Conservation (phyloP, 495 filamentous ascomycete genomes). For the Schizothecium vesticola region DNA sequence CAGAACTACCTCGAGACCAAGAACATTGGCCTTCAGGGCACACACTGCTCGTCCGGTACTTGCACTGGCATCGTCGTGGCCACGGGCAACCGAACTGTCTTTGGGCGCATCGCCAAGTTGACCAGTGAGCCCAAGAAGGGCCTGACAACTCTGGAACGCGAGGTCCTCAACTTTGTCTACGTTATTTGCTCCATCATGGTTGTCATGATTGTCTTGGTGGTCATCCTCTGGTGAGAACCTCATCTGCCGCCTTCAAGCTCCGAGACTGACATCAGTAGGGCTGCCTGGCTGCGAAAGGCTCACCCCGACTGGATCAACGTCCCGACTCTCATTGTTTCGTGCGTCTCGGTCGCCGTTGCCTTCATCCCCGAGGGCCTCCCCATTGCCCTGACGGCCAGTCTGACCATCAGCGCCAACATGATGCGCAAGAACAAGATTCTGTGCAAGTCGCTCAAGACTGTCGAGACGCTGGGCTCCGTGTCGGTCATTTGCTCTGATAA, state of each 20-base stretch:
- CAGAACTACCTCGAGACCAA: slow-evolving; percentile 69
- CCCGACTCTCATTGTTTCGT: slow-evolving; percentile 58
- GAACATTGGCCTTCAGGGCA: slow-evolving; percentile 69
- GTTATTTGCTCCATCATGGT: slow-evolving; percentile 57
- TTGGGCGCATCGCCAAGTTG: slow-evolving; percentile 64
- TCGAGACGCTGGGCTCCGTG: slow-evolving; percentile 65
- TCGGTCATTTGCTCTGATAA: slow-evolving; percentile 66
- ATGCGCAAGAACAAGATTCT: slow-evolving; percentile 61
- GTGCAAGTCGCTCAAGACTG: slow-evolving; percentile 61
- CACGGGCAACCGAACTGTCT: slow-evolving; percentile 54
- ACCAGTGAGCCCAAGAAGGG: slow-evolving; percentile 57
- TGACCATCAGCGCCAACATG: slow-evolving; percentile 53
- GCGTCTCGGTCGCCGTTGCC: slow-evolving; percentile 63
- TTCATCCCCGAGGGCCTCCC: slow-evolving; percentile 71
- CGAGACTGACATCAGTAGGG: slow-evolving; percentile 39
- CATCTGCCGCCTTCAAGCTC: background rate
- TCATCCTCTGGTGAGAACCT: slow-evolving; percentile 50
- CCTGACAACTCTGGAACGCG: slow-evolving; percentile 60
- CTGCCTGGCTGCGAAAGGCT: slow-evolving; percentile 54
- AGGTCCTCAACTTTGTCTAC: slow-evolving; percentile 61
- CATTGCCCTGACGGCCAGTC: slow-evolving; percentile 56
- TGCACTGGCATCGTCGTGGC: slow-evolving; percentile 59
- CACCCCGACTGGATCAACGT: slow-evolving; percentile 64
- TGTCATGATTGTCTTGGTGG: slow-evolving; percentile 48
- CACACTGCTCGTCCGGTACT: slow-evolving; percentile 60